Conservation (phyloP, 1,284 basidiomycete genomes). For the Puccinia horiana region DNA sequence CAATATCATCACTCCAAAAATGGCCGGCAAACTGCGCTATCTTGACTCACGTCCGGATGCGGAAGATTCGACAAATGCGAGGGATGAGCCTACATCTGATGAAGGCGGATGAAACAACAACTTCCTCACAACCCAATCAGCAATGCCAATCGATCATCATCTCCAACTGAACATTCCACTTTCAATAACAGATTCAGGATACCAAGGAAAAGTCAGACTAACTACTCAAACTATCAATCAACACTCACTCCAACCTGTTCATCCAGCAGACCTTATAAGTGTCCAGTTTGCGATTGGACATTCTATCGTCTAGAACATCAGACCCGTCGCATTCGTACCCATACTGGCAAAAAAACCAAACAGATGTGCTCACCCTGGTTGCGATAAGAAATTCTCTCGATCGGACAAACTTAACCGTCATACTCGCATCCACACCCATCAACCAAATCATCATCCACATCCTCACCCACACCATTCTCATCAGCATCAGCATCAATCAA, state of each 20-base stretch:
- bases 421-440: constrained; percentile 78
- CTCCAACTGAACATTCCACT: not conserved
- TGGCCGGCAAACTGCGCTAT: constrained; percentile 96
- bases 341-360: constrained; percentile 50
- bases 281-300: constrained; percentile 84
- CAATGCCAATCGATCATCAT: not conserved
- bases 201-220: not conserved
- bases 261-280: constrained; percentile 78
- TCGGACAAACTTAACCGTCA: constrained; percentile 97
- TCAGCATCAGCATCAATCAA: constrained; percentile 4
- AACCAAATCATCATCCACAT: constrained; percentile 51
- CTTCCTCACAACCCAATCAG: not conserved
- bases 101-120: too few relatives aligned
- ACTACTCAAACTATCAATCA: not conserved
- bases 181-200: not conserved
- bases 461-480: constrained; percentile 14
- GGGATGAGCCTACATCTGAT: constrained; percentile 68
- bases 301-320: constrained; percentile 91
- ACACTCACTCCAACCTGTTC: not conserved
- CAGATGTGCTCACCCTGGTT: constrained; percentile 58
- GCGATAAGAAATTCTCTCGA: constrained; percentile 93
- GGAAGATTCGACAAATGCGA: constrained; percentile 91
- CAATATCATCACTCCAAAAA: constrained; percentile 89
- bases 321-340: constrained; percentile 63
- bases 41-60: constrained; percentile 94